Evolutionary conservation across 176 grass and related monocot species (phyloP).

Genomic region (Phyllostachys edulis): DNA sequence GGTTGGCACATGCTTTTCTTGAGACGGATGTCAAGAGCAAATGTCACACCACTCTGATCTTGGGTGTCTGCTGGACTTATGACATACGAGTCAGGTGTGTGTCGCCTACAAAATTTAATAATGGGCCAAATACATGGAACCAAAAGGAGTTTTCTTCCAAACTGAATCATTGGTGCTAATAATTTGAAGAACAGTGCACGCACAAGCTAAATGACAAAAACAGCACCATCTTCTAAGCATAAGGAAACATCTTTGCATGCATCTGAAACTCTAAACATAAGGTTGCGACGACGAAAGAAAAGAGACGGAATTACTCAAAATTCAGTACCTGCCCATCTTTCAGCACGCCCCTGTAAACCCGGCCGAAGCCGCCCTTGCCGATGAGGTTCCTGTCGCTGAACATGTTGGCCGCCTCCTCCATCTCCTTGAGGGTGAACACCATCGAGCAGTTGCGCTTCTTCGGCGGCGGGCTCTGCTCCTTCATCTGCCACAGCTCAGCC

Average conservation of each 20-base stretch:
- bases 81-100: conserved; percentile 8
- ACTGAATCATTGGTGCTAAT: conserved; percentile 19
- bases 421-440: conserved; percentile 98
- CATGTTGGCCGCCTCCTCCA: conserved; percentile 79
- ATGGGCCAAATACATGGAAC: not conserved
- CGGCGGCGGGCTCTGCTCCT: conserved; percentile 47
- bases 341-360: conserved; percentile 86
- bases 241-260: not conserved
- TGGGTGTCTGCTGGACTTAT: conserved; percentile 15
- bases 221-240: not conserved
- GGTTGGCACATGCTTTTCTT: conserved; percentile 38
- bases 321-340: conserved; percentile 75
- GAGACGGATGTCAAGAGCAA: conserved; percentile 21
- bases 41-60: conserved; percentile 39
- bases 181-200: not conserved
- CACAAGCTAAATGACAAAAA: conserved; percentile 10
- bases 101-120: conserved; percentile 18
- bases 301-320: not conserved
- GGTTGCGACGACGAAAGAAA: not conserved
- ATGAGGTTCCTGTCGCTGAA: conserved; percentile 84
- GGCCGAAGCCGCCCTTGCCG: conserved; percentile 93
- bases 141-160: conserved; percentile 7
- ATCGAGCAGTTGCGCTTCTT: conserved; percentile 68
- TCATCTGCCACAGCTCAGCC: conserved; percentile 74
- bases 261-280: not conserved